Conservation (phyloP, 306 rosid genomes). For the Sesbania bispinosa region DNA sequence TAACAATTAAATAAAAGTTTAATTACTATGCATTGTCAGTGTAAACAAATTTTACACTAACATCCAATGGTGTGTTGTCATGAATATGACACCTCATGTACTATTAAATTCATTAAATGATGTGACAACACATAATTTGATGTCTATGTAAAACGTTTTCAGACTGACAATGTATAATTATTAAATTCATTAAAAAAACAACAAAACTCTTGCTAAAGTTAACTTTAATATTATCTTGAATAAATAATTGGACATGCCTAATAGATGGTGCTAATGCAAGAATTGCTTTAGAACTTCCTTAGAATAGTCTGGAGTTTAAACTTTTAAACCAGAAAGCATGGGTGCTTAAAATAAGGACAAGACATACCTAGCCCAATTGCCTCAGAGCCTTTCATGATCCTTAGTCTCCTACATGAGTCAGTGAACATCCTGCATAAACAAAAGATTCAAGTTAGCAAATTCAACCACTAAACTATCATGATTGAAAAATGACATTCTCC, state of each 20-base stretch:
- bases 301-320: neutral
- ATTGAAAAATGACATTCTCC: neutral
- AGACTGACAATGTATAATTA: too few species aligned
- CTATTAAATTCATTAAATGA: too few species aligned
- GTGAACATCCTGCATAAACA: constrained; percentile 71
- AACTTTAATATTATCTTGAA: neutral
- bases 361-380: constrained; percentile 82
- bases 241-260: neutral
- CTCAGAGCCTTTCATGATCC: constrained; percentile 93
- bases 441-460: neutral
- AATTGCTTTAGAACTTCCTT: neutral
- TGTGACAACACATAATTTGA: too few species aligned
- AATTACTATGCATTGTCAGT: too few species aligned
- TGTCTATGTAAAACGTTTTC: too few species aligned
- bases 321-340: neutral
- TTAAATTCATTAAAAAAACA: neutral
- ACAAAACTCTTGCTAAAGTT: neutral
- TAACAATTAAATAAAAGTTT: too few species aligned
- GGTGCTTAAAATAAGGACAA: neutral
- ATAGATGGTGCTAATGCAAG: neutral
- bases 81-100: too few species aligned
- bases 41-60: too few species aligned
- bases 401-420: constrained; percentile 69
- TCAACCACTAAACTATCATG: neutral
- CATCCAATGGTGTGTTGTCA: too few species aligned